Percentiles rank a stretch among this genome's conserved stretches.
phyloP scores from a whole-genome alignment of 1,139 yeast species.

The Eremothecium gossypii region DNA sequence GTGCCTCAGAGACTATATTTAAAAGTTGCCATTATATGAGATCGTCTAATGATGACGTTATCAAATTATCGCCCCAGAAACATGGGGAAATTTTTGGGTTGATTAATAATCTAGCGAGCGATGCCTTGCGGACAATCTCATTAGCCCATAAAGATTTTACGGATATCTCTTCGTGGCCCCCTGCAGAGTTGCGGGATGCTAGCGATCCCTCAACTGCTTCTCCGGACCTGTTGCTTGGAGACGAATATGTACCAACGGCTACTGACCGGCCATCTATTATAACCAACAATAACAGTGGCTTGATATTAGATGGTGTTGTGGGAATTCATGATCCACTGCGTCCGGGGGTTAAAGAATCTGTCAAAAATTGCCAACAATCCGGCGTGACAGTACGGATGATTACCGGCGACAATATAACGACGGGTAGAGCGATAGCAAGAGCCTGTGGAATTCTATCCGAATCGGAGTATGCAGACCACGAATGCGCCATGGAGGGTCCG shows the following conservation, averaged over 20 bases:
- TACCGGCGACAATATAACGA: constrained; percentile 85
- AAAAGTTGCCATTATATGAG: constrained; percentile 42
- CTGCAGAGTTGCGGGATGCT: constrained; percentile 34
- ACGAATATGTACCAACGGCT: constrained; percentile 13
- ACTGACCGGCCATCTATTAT: constrained; percentile 11
- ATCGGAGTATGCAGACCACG: constrained; percentile 43
- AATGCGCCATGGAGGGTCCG: constrained; percentile 89
- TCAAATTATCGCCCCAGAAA: constrained; percentile 22
- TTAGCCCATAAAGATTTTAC: constrained; percentile 67
- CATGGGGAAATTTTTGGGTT: constrained; percentile 32
- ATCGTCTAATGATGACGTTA: constrained; percentile 29
- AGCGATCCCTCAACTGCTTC: constrained; percentile 36
- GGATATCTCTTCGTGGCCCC: constrained; percentile 54
- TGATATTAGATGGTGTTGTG: constrained; percentile 59
- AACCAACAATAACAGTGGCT: constrained; percentile 30
- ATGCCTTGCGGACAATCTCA: constrained; percentile 79
- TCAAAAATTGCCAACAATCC: constrained; percentile 72
- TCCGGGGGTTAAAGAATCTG: constrained; percentile 84
- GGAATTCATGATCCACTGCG: constrained; percentile 95
- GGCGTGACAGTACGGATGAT: constrained; percentile 97
- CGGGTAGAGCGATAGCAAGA: constrained; percentile 84
- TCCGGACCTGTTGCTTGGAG: constrained; percentile 38
- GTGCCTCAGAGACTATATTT: constrained; percentile 87
- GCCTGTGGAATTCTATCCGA: constrained; percentile 71
- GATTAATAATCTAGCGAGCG: constrained; percentile 59